phyloP scores from a whole-genome alignment of 257 asterid species.

The Rubia yunnanensis region DNA sequence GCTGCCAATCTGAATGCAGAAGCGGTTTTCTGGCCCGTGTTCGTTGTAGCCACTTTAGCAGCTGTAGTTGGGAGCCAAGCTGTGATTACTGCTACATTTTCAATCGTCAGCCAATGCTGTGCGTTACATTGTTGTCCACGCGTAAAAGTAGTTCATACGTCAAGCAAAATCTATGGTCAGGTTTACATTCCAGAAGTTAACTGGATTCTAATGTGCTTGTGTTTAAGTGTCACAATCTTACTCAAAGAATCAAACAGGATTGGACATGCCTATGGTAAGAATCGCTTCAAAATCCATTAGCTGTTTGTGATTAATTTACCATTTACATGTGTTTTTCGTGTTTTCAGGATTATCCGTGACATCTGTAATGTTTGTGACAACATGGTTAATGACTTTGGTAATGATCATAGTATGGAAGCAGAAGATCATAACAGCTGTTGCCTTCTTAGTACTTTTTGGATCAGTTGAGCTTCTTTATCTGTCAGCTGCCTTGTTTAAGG shows the following conservation, averaged over 20 bases:
- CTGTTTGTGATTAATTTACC: background rate
- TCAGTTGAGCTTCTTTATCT: slow-evolving; percentile 30
- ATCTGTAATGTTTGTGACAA: slow-evolving; percentile 33
- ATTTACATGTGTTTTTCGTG: background rate
- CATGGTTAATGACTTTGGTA: slow-evolving; percentile 31
- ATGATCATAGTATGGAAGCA: slow-evolving; percentile 31
- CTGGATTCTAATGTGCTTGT: slow-evolving; percentile 27
- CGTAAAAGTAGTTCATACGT: slow-evolving; percentile 26
- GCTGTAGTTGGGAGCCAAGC: slow-evolving; percentile 35
- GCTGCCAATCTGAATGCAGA: slow-evolving; percentile 12
- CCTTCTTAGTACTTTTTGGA: slow-evolving; percentile 27
- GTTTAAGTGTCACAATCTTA: slow-evolving; percentile 23
- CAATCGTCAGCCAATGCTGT: slow-evolving; percentile 25
- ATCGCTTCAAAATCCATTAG: background rate
- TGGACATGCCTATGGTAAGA: slow-evolving; percentile 29
- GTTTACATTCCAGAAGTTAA: slow-evolving; percentile 30
- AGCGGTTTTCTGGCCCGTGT: slow-evolving; percentile 29
- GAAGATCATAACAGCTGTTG: slow-evolving; percentile 13
- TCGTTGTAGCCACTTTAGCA: slow-evolving; percentile 26
- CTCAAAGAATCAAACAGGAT: slow-evolving; percentile 22
- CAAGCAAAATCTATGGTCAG: slow-evolving; percentile 26
- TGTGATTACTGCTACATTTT: slow-evolving; percentile 28
- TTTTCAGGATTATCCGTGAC: slow-evolving; percentile 25
- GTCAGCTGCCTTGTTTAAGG: slow-evolving; percentile 27
- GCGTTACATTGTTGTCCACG: slow-evolving; percentile 30